Conservation (phyloP, 164 flowering plant species). For the Pachysandra terminalis region DNA sequence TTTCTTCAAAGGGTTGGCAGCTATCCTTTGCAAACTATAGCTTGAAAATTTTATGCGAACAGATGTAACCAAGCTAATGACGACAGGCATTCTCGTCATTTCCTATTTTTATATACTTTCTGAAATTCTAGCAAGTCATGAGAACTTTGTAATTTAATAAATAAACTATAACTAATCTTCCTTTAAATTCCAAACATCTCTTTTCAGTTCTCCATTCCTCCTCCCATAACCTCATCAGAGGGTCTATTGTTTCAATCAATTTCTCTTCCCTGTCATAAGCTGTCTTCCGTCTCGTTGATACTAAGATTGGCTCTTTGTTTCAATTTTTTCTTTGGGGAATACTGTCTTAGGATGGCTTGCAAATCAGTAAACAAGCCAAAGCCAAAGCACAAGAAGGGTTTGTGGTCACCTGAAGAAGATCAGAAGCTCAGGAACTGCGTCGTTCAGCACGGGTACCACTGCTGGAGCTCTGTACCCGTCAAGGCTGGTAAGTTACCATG, state of each 20-base stretch:
- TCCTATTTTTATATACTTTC: background rate
- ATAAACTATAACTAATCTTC: background rate
- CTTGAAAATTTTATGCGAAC: no score
- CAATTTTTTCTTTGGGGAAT: no score
- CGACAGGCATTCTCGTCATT: background rate
- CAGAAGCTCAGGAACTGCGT: slow-evolving; percentile 55
- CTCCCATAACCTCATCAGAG: background rate
- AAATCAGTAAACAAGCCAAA: slow-evolving; percentile 37
- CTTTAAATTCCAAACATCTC: background rate
- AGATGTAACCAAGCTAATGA: no score
- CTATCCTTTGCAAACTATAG: no score
- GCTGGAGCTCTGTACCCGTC: slow-evolving; percentile 80
- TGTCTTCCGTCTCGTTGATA: background rate
- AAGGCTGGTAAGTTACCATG: slow-evolving; percentile 54
- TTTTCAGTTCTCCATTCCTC: background rate
- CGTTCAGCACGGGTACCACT: slow-evolving; percentile 59
- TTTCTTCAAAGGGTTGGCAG: no score
- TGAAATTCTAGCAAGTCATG: no score
- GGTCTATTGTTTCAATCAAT: background rate
- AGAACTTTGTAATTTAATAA: no score
- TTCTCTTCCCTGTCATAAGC: background rate
- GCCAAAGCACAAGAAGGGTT: slow-evolving; percentile 64
- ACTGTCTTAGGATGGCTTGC: slow-evolving; percentile 38
- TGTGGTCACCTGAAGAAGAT: slow-evolving; percentile 98
- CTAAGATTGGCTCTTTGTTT: background rate